phyloP scores from a whole-genome alignment of 2,329 filamentous ascomycete genomes.

The Dothistroma septosporum region DNA sequence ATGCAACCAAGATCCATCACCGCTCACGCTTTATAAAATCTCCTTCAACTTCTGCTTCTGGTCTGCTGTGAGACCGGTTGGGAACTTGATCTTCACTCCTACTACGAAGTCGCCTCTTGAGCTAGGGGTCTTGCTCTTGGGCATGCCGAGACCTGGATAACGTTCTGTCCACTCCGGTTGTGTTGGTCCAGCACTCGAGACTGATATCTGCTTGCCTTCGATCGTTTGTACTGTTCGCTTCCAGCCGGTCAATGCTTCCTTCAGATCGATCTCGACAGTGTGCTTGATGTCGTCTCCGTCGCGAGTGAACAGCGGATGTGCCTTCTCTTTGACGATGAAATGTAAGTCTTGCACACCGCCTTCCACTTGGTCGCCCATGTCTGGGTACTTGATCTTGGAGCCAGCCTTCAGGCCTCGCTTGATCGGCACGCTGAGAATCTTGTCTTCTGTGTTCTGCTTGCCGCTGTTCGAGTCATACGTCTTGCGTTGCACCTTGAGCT shows the following conservation, averaged over 20 bases:
- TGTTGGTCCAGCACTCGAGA: conserved; percentile 79
- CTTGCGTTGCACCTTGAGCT: conserved; percentile 97
- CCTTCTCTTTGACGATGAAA: conserved; percentile 93
- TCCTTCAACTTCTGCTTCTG: conserved; percentile 81
- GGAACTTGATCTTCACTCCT: conserved; percentile 90
- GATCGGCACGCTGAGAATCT: conserved; percentile 89
- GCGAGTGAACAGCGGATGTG: conserved; percentile 76
- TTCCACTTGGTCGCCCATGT: conserved; percentile 96
- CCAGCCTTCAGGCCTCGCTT: conserved; percentile 94
- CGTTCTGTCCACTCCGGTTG: conserved; percentile 75
- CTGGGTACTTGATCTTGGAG: conserved; percentile 96
- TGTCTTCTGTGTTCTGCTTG: conserved; percentile 81
- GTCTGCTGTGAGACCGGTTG: conserved; percentile 65
- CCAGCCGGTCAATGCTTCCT: conserved; percentile 94
- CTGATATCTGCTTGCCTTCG: conserved; percentile 76
- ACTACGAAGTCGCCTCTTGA: conserved; percentile 85
- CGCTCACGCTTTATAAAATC: conserved; percentile 54
- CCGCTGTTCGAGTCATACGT: conserved; percentile 76
- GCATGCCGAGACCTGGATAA: conserved; percentile 89
- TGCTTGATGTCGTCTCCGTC: conserved; percentile 83
- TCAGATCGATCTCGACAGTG: conserved; percentile 76
- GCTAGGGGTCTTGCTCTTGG: conserved; percentile 80
- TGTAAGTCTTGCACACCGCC: conserved; percentile 93
- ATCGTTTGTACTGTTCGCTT: conserved; percentile 87
- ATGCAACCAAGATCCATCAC: conserved; percentile 1